phyloP scores from a whole-genome alignment of 164 flowering plant species.

The Piper longum region DNA sequence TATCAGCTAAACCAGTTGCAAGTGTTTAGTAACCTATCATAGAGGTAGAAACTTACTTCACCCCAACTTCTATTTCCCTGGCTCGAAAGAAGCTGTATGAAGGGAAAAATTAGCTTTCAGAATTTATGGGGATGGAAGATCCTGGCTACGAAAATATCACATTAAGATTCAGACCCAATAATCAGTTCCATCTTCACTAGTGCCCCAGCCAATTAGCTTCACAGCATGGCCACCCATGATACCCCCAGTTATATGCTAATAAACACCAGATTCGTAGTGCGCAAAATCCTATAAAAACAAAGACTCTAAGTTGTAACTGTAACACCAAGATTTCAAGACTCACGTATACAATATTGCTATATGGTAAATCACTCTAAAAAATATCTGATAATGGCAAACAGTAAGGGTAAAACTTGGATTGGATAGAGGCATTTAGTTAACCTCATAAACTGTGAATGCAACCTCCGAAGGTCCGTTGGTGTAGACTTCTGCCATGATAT shows the following conservation, averaged over 20 bases:
- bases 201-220: conserved; percentile 97
- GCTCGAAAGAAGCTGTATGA: conserved; percentile 71
- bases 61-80: conserved; percentile 98
- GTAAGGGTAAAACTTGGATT: too few relatives aligned
- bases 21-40: background rate
- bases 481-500: conserved; percentile 82
- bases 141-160: background rate
- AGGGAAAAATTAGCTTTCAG: background rate
- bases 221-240: conserved; percentile 92
- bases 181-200: conserved; percentile 71
- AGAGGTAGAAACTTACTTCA: conserved; percentile 44
- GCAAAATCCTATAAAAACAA: conserved; percentile 69
- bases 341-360: too few relatives aligned
- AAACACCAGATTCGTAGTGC: conserved; percentile 86
- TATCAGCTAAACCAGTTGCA: background rate
- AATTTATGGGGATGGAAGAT: background rate
- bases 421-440: conserved; percentile 12
- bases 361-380: too few relatives aligned
- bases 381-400: too few relatives aligned
- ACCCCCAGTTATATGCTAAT: conserved; percentile 71
- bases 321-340: background rate
- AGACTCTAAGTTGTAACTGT: background rate
- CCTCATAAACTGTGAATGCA: conserved; percentile 85
- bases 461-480: conserved; percentile 97
- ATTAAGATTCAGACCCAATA: conserved; percentile 55